Base-by-base conservation (phyloP, 495 filamentous ascomycete genomes). In the Trichoderma virens region DNA sequence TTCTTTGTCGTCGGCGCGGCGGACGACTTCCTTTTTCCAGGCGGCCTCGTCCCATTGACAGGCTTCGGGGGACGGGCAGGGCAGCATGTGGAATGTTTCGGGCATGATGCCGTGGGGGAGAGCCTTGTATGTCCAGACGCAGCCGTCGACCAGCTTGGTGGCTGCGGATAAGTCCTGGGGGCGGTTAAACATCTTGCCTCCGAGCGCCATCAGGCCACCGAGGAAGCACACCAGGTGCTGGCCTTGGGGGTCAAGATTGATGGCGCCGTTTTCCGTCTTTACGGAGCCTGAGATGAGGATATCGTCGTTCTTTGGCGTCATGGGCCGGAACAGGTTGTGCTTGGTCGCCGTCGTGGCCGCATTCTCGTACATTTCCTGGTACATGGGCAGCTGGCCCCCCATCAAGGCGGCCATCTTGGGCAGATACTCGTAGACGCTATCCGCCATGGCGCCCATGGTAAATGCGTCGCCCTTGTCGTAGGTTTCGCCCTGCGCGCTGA, bases 371-470 rank as follows among this genome's bases (percentile, higher is more conserved):
- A 96, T 89, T 6, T 78, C 81, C 60, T 80, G 81, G 68, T 95
- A 96, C 65, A 89, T 83, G 2, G 87, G 84, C 20, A 85, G 82
- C 28, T 83, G 73, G 23, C 92, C 92, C 28, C 92, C 92, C 9
- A 93, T 80, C 27, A 96, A 82, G 9, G 79, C 75, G 51, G 70
- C 47, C 69, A 77, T 85, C 71, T 96, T 96, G 9, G 91, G 87
- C 16, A 96, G 74, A 70, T 96, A 93, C 71, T 96, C 92, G 70
- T 92, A 96, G 23, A 87, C 81, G 5, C 88, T 92, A 74, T 96
- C 92, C 20, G 89, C 84, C 78, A 87, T 81, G 51, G 85, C 89
- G 59, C 89, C 90, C 32, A 95, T 72, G 0, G 86, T 88, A 69
- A 85, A 95, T 71, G 75, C 70, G 32, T 45, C 67, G 61, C 79